Evolutionary conservation across 2,329 filamentous ascomycete genomes (phyloP), one percentile per base, ranked within the genome.

Genomic region (Pyrenochaeta sp.): DNA sequence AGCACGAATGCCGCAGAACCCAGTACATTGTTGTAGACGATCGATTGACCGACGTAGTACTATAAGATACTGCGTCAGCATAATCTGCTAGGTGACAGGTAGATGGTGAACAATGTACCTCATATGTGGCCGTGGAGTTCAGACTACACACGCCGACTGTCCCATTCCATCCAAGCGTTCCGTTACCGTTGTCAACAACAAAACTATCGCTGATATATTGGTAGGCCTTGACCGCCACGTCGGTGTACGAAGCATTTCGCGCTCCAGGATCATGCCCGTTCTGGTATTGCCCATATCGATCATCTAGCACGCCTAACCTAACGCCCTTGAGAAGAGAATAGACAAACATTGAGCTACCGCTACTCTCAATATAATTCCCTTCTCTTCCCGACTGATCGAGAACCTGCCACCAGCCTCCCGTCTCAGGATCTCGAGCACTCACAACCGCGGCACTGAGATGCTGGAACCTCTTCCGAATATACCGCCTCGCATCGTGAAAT

Each of bases 301-400:
- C 43, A 5, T 68, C 59, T 2, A 63, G 60, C 6, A 27, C 12
- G 0, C 80, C 81, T 5, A 79, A 44, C 30, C 77, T 67, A 8
- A 77, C 73, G 0, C 82, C 85, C 61, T 80, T 82, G 12, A 86
- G 69, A 58, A 86, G 72, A 0, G 83, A 81, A 53, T 84, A 86
- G 0, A 80, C 78, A 63, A 87, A 88, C 82, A 89, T 86, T 2
- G 83, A 83, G 9, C 82, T 83, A 10, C 81, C 84, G 51, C 84
- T 87, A 32, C 83, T 84, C 77, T 89, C 86, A 39, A 89, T 79
- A 66, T 87, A 89, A 67, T 89, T 89, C 0, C 82, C 83, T 32
- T 78, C 53, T 2, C 72, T 65, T 1, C 79, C 80, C 0, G 81
- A 79, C 39, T 82, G 79, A 56, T 80, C 81, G 75, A 88, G 81